Base-by-base conservation (phyloP, 345 rosid species). In the Trapa incisa region DNA sequence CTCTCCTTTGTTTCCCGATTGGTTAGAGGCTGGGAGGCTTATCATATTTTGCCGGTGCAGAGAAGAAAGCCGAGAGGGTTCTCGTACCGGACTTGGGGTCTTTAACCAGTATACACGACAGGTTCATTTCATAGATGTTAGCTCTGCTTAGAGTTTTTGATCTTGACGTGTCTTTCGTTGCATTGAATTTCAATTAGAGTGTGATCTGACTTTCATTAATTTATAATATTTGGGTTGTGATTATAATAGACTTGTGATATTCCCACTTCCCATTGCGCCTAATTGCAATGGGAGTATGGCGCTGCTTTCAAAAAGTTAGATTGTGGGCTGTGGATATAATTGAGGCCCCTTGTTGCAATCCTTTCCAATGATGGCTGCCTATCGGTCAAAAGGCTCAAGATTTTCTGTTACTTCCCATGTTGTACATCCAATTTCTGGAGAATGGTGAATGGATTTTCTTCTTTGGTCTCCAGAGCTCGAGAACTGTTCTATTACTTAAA, bases 11-110 rank as follows among this genome's bases (percentile, higher is more conserved):
- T 42, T 48, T 12, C 32, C 60, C 60, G 47, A 2, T 65, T 29
- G 47, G 22, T 5, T 42, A 95, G 99, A 85, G 80, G 73, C 72
- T 95, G 73, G 97, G 97, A 54, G 96, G 92, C 11, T 80, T 89
- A 41, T 91, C 99, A 14, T 95, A 91, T 72, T 95, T 95, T 80
- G 96, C 90, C 6, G 99, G 97, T 35, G 99, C 97, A 9, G 99
- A 95, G 83, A 89, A 89, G 84, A 95, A 91, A 72, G 91, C 89
- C 39, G 96, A 89, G 80, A 89, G 91, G 80, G 96, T 91, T 79
- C 79, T 91, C 50, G 96, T 95, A 64, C 99, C 99, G 61, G 97
- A 95, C 84, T 80, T 95, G 83, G 99, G 99, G 41, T 95, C 99
- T 53, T 77, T 95, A 47, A 89, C 97, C 2, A 91, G 99, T 81